Base-by-base conservation (phyloP, 192 early-diverging fungal genomes). In the Linnemannia hyalina region DNA sequence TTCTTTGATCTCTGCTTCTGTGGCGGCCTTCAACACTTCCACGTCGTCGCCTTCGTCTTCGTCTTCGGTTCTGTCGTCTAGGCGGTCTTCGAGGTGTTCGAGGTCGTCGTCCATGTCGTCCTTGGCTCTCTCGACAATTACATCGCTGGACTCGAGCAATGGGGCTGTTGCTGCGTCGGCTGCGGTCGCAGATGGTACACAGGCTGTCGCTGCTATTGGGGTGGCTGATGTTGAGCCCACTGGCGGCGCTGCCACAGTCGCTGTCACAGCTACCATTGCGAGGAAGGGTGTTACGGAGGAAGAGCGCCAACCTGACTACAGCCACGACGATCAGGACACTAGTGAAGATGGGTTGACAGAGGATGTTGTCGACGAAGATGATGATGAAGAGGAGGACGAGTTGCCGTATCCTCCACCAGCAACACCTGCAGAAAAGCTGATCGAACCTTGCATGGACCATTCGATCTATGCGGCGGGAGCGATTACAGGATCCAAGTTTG, bases 401-500 rank as follows among this genome's bases (percentile, higher is more conserved):
- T 16, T 29, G 29, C 60, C 60, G 10, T 65, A 32, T 13, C 29
- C 60, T 15, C 60, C 60, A 32, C 60, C 60, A 11, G 60, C 29
- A 4, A 65, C 60, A 8, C 60, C 60, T 3, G 29, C 36, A 7
- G 75, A 76, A 18, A 38, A 80, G 36, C 46, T 49, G 26, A 9
- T 70, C 6, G 26, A 35, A 18, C 75, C 79, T 18, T 72, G 68
- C n/a, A 70, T 81, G 74, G 84, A 86, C 22, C 84, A 86, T 47
- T 86, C 84, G 1, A 80, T 86, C 32, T 86, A 86, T 81, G 84
- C 84, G 3, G 84, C 84, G 11, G 84, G 84, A 1, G 84, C 84
- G 1, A 86, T 86, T n/a, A 86, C 84, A 2, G 84, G 84, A 11
- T 86, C 84, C 32, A 86, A 86, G 32, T 86, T 86, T 74, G 84